phyloP scores from a whole-genome alignment of 2,329 filamentous ascomycete genomes.

The Colletotrichum theobromicola region DNA sequence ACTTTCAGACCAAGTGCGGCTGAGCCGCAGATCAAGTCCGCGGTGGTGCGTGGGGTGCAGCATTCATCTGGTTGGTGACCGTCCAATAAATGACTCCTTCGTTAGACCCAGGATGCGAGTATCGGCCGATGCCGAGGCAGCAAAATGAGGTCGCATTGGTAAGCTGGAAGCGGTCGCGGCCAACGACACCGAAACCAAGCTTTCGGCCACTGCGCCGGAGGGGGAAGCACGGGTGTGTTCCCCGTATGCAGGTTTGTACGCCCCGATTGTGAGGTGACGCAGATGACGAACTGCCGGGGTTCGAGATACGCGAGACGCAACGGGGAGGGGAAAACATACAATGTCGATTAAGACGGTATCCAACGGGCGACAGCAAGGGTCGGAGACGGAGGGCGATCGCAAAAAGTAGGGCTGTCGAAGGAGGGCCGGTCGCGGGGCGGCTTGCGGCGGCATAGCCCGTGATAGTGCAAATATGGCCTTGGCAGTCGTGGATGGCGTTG shows the following conservation, averaged over 20 bases:
- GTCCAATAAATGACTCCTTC: not conserved
- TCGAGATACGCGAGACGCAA: not conserved
- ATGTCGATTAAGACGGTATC: not conserved
- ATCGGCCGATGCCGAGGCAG: not conserved
- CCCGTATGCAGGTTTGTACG: conserved; percentile 13
- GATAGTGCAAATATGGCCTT: not conserved
- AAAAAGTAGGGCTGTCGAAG: conserved; percentile 10
- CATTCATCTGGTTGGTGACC: not conserved
- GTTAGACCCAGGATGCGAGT: not conserved
- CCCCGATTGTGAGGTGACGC: conserved; percentile 10
- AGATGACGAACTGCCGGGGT: not conserved
- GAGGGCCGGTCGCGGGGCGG: conserved; percentile 16
- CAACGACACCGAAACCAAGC: conserved; percentile 12
- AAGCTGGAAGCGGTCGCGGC: not conserved
- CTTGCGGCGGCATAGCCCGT: conserved; percentile 14
- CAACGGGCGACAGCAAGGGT: not conserved
- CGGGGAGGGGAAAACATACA: not conserved
- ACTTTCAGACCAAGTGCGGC: conserved; percentile 1
- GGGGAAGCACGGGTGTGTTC: not conserved
- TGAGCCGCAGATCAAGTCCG: not conserved
- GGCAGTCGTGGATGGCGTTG: conserved; percentile 7
- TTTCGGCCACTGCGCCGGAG: not conserved
- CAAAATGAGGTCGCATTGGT: not conserved
- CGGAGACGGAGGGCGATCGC: not conserved
- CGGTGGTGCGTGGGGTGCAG: not conserved